These are phyloP conservation scores for Pisolithus thermaeus DNA, from an alignment of 1,284 basidiomycete genomes.

Conservation along the genomic window DNA sequence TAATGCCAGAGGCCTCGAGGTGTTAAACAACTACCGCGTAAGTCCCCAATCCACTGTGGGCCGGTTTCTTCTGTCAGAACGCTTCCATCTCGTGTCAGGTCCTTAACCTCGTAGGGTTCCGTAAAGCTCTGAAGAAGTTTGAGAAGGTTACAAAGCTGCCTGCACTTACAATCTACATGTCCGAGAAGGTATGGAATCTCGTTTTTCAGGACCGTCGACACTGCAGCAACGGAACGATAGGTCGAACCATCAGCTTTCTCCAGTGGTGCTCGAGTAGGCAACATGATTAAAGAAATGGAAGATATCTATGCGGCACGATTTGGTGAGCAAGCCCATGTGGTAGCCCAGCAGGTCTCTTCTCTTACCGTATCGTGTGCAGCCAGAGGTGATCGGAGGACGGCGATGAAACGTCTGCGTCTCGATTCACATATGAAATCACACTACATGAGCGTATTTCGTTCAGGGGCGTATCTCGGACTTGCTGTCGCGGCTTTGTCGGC, in stretches of 20 bases:
- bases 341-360: not conserved
- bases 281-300: constrained; percentile 72
- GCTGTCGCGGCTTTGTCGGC: constrained; percentile 72
- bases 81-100: constrained; percentile 39
- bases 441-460: constrained; percentile 71
- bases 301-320: constrained; percentile 69
- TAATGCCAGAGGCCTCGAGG: constrained; percentile 55
- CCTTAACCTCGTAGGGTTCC: constrained; percentile 85
- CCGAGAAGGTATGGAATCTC: constrained; percentile 52
- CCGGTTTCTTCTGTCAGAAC: too few relatives aligned
- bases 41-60: constrained; percentile 21
- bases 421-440: constrained; percentile 56
- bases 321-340: constrained; percentile 40
- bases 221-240: constrained; percentile 26
- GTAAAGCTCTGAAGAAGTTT: constrained; percentile 92
- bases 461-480: constrained; percentile 74
- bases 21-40: constrained; percentile 84
- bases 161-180: constrained; percentile 66
- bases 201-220: not conserved
- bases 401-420: constrained; percentile 63
- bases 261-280: constrained; percentile 55
- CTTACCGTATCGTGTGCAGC: constrained; percentile 39
- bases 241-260: constrained; percentile 60
- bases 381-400: constrained; percentile 79
- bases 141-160: constrained; percentile 78